Evolutionary conservation across 2,329 filamentous ascomycete species (phyloP).

Genomic region (Penicillium sp.): DNA sequence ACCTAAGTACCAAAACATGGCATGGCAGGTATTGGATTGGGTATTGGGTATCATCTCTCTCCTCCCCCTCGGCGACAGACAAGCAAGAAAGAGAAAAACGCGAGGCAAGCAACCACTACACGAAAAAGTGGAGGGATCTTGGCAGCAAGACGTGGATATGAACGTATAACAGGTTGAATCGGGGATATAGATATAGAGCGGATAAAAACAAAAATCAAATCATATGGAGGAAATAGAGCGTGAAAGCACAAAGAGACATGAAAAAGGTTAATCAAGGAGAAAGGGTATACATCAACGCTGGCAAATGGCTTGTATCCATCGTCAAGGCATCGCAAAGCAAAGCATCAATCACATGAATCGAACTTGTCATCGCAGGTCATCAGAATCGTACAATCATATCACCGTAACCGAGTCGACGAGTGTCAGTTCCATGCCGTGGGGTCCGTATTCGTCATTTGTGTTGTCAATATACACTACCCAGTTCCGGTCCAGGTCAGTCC

Average conservation of each 20-base stretch:
- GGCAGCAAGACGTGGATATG: not conserved
- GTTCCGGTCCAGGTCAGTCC: not conserved
- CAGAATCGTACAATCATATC: slow-evolving; percentile 43
- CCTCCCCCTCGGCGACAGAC: slow-evolving; percentile 11
- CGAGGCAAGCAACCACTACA: slow-evolving; percentile 7
- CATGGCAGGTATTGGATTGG: slow-evolving; percentile 8
- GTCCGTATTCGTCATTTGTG: not conserved
- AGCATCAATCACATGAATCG: slow-evolving; percentile 21
- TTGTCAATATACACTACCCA: not conserved
- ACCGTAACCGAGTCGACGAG: slow-evolving; percentile 26
- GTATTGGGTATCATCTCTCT: slow-evolving; percentile 24
- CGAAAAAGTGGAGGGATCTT: not conserved
- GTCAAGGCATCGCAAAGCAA: slow-evolving; percentile 19
- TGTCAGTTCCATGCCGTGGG: not conserved
- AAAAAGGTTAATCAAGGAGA: slow-evolving; percentile 1
- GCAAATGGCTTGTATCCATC: slow-evolving; percentile 14
- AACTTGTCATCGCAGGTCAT: slow-evolving; percentile 39
- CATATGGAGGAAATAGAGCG: not conserved
- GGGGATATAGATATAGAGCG: not conserved
- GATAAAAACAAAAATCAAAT: not conserved
- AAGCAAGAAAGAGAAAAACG: slow-evolving; percentile 1
- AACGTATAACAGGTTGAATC: not conserved
- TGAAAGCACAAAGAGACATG: not conserved
- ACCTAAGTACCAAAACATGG: not conserved
- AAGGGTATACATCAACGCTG: slow-evolving; percentile 25